phyloP scores from a whole-genome alignment of 2,329 filamentous ascomycete genomes.

The Zalaria obscura region DNA sequence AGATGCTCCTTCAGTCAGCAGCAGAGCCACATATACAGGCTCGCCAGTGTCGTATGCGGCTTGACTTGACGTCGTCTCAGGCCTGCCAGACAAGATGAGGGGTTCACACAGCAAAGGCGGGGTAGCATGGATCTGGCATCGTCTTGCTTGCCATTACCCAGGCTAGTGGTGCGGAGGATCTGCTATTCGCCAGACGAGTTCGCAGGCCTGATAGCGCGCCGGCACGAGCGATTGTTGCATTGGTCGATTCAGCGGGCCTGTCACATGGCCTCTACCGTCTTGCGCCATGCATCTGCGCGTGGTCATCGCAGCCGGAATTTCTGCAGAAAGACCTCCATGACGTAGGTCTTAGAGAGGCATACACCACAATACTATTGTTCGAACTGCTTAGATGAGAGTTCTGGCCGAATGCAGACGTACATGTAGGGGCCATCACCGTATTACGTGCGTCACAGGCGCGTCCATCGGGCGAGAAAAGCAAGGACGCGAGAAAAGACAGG shows the following conservation, averaged over 20 bases:
- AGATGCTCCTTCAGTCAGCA: slow-evolving; percentile 2
- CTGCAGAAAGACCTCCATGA: no score
- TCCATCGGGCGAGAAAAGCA: no score
- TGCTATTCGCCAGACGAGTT: not conserved
- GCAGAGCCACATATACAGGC: slow-evolving; percentile 1
- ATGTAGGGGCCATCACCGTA: no score
- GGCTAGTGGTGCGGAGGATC: not conserved
- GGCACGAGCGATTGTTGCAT: not conserved
- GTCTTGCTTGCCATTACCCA: not conserved
- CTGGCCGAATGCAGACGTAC: no score
- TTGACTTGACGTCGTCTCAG: not conserved
- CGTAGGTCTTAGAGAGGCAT: no score
- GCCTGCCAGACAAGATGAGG: no score
- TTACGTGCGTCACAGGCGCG: no score
- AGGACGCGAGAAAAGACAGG: no score
- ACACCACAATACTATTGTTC: no score
- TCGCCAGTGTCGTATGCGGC: slow-evolving; percentile 7
- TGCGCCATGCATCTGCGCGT: not conserved
- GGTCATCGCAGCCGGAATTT: not conserved
- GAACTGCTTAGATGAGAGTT: no score
- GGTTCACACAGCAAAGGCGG: not conserved
- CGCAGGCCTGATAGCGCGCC: not conserved
- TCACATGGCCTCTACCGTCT: not conserved
- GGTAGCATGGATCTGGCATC: not conserved
- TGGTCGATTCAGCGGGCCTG: no score